Conservation (phyloP, 1,284 basidiomycete genomes). For the Omphalotus olearius region DNA sequence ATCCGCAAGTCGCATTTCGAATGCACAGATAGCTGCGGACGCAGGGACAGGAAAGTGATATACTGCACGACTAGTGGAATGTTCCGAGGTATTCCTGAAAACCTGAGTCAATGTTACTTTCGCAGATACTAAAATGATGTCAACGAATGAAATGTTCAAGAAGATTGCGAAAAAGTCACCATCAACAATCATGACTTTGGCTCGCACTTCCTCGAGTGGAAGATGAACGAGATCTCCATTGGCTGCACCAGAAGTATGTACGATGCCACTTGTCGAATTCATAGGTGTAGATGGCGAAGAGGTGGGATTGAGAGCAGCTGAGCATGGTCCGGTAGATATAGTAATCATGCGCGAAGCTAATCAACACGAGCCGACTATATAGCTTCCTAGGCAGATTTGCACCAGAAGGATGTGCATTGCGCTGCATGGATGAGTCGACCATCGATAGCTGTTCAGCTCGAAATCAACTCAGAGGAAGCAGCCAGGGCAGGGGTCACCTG, state of each 20-base stretch:
- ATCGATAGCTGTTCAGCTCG: too few relatives aligned
- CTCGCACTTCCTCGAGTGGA: constrained; percentile 37
- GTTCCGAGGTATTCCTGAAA: constrained; percentile 36
- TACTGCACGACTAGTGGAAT: constrained; percentile 37
- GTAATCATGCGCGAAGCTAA: constrained; percentile 7
- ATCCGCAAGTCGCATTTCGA: constrained; percentile 38
- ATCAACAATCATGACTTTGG: constrained; percentile 41
- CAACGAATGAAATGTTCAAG: background rate
- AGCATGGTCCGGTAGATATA: background rate
- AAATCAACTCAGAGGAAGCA: background rate
- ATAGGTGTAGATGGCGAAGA: constrained; percentile 11
- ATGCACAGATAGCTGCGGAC: constrained; percentile 44
- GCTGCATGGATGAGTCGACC: too few relatives aligned
- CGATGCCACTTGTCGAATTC: constrained; percentile 29
- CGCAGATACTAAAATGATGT: constrained; percentile 39
- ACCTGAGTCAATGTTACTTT: constrained; percentile 45
- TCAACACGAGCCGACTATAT: constrained; percentile 10
- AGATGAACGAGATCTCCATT: constrained; percentile 29
- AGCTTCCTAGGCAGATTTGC: background rate
- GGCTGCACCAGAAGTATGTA: constrained; percentile 26
- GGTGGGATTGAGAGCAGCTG: background rate
- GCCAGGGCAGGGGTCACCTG: too few relatives aligned
- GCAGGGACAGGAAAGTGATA: constrained; percentile 62
- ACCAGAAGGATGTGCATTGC: background rate
- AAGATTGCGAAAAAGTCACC: constrained; percentile 26